Conservation (phyloP, 2,329 filamentous ascomycete genomes). For the Sphaerulina vaccinii region DNA sequence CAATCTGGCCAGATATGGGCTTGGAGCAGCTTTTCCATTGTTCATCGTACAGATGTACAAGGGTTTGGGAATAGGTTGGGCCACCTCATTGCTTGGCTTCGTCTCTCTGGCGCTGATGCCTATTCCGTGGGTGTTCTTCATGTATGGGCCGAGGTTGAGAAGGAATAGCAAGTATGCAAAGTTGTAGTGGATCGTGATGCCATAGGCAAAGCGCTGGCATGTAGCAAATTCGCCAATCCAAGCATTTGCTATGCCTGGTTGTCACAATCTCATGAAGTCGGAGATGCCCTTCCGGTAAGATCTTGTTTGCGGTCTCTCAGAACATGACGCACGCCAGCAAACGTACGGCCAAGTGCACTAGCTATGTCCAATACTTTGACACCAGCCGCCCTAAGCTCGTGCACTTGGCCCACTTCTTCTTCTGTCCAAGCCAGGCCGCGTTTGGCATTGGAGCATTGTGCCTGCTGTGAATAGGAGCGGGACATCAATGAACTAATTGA, state of each 20-base stretch:
- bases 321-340: too few species aligned
- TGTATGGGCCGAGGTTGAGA: slow-evolving; percentile 17
- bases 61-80: slow-evolving; percentile 42
- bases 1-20: slow-evolving; percentile 35
- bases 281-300: too few species aligned
- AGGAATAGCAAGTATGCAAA: slow-evolving; percentile 16
- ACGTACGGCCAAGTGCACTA: too few species aligned
- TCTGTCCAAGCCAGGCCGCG: background rate
- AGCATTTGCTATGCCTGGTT: too few species aligned
- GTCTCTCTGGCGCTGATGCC: slow-evolving; percentile 33
- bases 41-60: slow-evolving; percentile 44
- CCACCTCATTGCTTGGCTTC: slow-evolving; percentile 42
- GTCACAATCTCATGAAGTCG: too few species aligned
- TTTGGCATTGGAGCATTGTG: background rate
- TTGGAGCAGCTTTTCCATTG: slow-evolving; percentile 40
- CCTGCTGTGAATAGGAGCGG: background rate
- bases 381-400: too few species aligned
- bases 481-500: background rate
- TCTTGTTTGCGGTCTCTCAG: too few species aligned
- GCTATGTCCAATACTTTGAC: too few species aligned
- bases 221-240: background rate
- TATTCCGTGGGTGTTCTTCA: slow-evolving; percentile 34
- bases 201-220: background rate
- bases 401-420: background rate
- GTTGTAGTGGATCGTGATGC: background rate